Evolutionary conservation across 495 filamentous ascomycete genomes (phyloP).

Genomic region (Aspergillus affinis): DNA sequence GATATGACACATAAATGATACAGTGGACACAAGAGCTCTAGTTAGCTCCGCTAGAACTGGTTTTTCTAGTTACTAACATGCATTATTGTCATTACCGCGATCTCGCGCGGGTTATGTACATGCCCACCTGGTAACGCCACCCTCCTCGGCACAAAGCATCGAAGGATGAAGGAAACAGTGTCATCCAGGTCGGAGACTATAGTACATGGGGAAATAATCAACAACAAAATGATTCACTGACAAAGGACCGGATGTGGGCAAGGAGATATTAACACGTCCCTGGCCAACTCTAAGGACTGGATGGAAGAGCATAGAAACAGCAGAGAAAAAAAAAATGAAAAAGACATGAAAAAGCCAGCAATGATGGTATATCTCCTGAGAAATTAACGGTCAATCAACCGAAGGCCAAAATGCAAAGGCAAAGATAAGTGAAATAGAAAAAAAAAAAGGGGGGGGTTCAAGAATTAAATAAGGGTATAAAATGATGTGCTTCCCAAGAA

Average conservation of each 20-base stretch:
- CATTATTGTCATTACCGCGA: slow-evolving; percentile 31
- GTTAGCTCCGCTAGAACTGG: too few relatives aligned
- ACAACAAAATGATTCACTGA: slow-evolving; percentile 6
- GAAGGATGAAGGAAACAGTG: slow-evolving; percentile 3
- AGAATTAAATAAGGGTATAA: slow-evolving; percentile 38
- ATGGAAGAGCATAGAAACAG: background rate
- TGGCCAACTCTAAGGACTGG: background rate
- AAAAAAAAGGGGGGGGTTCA: slow-evolving; percentile 20
- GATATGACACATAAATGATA: too few relatives aligned
- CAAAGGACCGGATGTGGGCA: slow-evolving; percentile 8
- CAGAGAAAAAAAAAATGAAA: background rate
- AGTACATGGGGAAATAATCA: slow-evolving; percentile 16
- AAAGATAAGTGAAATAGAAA: slow-evolving; percentile 9
- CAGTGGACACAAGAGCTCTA: too few relatives aligned
- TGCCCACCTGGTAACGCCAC: slow-evolving; percentile 22
- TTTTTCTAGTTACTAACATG: background rate
- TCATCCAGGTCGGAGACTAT: slow-evolving; percentile 20
- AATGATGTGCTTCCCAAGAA: slow-evolving; percentile 34
- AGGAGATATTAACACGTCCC: slow-evolving; percentile 8
- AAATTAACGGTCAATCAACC: slow-evolving; percentile 12
- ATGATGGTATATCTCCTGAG: slow-evolving; percentile 10
- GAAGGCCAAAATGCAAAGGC: slow-evolving; percentile 3
- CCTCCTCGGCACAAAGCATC: slow-evolving; percentile 6
- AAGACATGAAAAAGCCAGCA: background rate
- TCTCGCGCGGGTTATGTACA: slow-evolving; percentile 35